Conservation (phyloP, 306 rosid genomes). For the Pyrus betulifolia region DNA sequence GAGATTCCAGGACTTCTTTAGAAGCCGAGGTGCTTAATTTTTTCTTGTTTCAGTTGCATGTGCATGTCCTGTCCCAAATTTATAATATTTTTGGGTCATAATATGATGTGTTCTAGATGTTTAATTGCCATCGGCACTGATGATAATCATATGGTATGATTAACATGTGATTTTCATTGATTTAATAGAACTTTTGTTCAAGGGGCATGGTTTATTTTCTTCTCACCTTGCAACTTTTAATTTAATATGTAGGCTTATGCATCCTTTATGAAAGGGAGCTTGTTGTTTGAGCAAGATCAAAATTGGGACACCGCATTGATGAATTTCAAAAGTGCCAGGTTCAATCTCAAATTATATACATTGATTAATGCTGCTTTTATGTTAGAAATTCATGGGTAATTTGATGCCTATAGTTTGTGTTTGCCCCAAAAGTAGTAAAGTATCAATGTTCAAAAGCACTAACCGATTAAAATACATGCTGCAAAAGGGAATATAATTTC, state of each 20-base stretch:
- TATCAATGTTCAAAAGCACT: neutral
- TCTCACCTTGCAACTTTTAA: neutral
- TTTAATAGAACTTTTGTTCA: neutral
- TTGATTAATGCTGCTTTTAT: neutral
- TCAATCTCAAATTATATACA: conserved; percentile 7
- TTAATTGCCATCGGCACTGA: too few species aligned
- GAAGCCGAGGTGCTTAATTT: conserved; percentile 80
- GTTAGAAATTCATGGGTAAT: neutral
- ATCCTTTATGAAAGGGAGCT: conserved; percentile 90
- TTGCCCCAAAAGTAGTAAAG: neutral
- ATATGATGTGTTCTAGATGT: neutral
- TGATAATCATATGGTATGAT: neutral
- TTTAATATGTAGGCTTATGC: conserved; percentile 66
- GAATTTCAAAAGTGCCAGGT: conserved; percentile 98
- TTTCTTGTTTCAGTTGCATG: neutral
- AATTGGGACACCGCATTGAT: conserved; percentile 84
- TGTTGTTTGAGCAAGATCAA: conserved; percentile 93
- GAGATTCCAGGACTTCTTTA: conserved; percentile 91
- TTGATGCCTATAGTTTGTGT: neutral
- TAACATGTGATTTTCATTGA: neutral
- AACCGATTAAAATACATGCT: neutral
- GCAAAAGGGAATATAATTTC: neutral
- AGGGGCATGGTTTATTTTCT: neutral
- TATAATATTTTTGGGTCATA: neutral
- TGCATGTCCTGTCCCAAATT: neutral